Conservation (phyloP, 768 basidiomycete genomes). For the Leccinellum rugosiceps region DNA sequence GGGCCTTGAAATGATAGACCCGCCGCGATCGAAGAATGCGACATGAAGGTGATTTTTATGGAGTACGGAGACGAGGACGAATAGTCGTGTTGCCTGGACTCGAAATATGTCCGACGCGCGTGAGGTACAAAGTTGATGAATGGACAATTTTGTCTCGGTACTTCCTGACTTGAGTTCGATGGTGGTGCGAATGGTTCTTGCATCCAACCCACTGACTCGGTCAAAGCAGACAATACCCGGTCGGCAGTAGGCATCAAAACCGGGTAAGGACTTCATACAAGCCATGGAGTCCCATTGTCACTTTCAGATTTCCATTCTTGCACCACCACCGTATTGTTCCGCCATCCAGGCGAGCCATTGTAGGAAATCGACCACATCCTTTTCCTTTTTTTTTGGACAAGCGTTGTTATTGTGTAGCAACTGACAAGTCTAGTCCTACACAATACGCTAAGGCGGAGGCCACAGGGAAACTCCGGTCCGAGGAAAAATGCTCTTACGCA, state of each 20-base stretch:
- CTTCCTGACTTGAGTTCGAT: background rate
- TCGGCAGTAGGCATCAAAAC: background rate
- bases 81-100: no score
- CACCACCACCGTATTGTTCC: background rate
- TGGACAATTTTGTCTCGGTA: background rate
- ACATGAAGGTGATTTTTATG: no score
- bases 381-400: no score
- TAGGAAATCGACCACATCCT: background rate
- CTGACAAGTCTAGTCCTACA: no score
- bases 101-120: background rate
- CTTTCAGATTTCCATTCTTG: background rate
- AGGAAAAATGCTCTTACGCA: no score
- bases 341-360: background rate
- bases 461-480: no score
- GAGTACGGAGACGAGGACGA: no score
- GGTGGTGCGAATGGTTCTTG: background rate
- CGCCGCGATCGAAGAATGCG: no score
- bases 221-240: background rate
- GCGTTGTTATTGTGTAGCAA: no score
- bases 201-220: background rate
- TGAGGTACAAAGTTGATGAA: background rate
- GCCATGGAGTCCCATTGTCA: background rate
- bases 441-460: no score
- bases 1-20: no score
- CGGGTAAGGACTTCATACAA: background rate